Base-by-base conservation (phyloP, 192 early-diverging fungal genomes). In the Coemansia sp. region DNA sequence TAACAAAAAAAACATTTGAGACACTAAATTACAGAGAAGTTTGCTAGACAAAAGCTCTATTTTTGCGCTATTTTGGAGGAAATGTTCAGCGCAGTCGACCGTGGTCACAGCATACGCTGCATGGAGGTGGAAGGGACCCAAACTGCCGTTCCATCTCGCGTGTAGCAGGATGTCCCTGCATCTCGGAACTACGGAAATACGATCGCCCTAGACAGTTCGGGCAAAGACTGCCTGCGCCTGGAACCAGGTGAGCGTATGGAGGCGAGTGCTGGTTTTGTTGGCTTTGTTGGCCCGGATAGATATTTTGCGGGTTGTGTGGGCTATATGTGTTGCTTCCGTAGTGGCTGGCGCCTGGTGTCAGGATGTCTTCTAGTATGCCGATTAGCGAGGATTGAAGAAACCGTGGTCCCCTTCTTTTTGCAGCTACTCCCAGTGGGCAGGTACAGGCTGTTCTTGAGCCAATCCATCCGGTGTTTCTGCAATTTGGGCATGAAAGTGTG, bases 141-240 rank as follows among this genome's bases (percentile, higher is more conserved):
- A 53, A 60, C 39, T 58, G 33, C 34, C 50, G 47, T n/a, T 59
- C 58, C 24, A 72, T 52, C 39, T 72, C 69, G 22, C 47, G 47
- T 2, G 37, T 47, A 1, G 53, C 59, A 1, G 63, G 42, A 12
- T 37, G 38, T 21, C 30, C 43, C 4, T 42, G 61, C 38, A 37
- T 62, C 15, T 47, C 54, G 8, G 54, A 18, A 12, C 57, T 66
- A 21, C 69, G 69, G 17, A 72, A 72, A 55, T 72, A 72, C 22
- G 69, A 65, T 55, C 60, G 57, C 5, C 69, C 69, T n/a, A 56
- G 23, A 48, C 69, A 72, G 47, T 61, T 65, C 1, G 69, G 69
- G 10, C 69, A 72, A n/a, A 59, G 58, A n/a, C 25, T 49, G 10
- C 69, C 69, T 13, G 58, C 18, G 4, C 69, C 69, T 12, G 69